These are phyloP conservation scores for Euphorbia peplus DNA, from an alignment of 345 rosid genomes.

Conservation along the genomic window DNA sequence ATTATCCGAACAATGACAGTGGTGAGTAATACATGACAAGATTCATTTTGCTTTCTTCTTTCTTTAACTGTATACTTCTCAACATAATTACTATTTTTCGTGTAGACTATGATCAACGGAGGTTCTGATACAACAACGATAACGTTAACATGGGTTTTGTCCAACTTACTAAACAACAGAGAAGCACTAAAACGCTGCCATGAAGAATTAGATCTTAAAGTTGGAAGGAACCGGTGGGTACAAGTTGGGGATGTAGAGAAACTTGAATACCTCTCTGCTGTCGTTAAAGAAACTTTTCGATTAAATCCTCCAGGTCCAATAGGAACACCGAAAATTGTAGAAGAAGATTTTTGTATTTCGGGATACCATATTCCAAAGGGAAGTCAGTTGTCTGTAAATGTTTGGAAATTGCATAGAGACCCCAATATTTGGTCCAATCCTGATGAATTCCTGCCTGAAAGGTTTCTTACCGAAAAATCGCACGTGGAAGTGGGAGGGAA, in stretches of 20 bases:
- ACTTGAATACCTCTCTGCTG: constrained; percentile 19
- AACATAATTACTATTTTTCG: too few relatives aligned
- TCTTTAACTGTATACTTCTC: neutral
- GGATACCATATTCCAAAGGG: constrained; percentile 5
- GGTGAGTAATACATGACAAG: constrained; percentile 12
- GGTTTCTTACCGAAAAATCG: neutral
- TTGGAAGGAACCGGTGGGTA: neutral
- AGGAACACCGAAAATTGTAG: constrained; percentile 9
- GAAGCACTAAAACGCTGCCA: neutral
- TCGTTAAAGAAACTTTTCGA: constrained; percentile 39
- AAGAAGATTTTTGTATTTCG: neutral
- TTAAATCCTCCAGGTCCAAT: constrained; percentile 32
- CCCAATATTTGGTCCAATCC: constrained; percentile 6
- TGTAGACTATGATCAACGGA: neutral
- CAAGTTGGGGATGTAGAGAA: constrained; percentile 21
- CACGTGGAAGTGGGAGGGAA: neutral
- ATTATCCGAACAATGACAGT: constrained; percentile 17
- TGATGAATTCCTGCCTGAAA: constrained; percentile 4
- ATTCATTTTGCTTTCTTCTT: too few relatives aligned
- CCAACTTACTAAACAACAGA: too few relatives aligned
- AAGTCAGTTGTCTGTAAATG: neutral
- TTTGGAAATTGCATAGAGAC: constrained; percentile 14
- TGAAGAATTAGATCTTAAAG: neutral
- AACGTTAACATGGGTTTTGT: neutral
- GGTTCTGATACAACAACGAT: neutral